Conservation (phyloP, 345 rosid genomes). For the Camelina laxa region DNA sequence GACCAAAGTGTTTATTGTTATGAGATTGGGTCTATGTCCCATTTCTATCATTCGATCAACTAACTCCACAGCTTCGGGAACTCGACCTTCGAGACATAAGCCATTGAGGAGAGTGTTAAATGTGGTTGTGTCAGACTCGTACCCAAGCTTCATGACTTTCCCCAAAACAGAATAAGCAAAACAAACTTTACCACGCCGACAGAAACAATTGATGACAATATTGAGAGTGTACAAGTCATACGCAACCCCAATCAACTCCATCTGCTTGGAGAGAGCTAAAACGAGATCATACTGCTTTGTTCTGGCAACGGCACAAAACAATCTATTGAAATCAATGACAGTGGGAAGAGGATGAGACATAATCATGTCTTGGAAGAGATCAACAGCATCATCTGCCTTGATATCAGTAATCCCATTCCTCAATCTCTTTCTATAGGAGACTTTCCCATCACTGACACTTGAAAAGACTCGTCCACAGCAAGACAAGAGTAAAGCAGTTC, state of each 20-base stretch:
- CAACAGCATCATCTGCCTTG: background rate
- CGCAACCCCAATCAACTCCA: background rate
- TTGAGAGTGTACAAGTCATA: background rate
- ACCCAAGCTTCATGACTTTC: no score
- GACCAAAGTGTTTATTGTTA: background rate
- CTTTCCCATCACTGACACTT: background rate
- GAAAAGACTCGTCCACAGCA: conserved; percentile 4
- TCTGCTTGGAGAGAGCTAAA: background rate
- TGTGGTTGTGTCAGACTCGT: no score
- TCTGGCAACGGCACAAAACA: background rate
- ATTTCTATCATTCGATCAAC: conserved; percentile 10
- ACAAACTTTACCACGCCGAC: no score
- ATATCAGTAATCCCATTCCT: background rate
- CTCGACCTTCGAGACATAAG: conserved; percentile 4
- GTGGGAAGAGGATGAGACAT: background rate
- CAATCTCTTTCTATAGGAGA: background rate
- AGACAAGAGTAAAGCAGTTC: background rate
- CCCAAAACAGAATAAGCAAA: no score
- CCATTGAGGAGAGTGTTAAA: no score
- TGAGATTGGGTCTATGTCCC: background rate
- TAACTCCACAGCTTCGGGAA: background rate
- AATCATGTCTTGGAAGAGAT: background rate
- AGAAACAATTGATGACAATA: conserved; percentile 11
- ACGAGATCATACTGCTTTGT: background rate
- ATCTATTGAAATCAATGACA: background rate